phyloP scores from a whole-genome alignment of 495 filamentous ascomycete genomes.

The Cercophora sp. region DNA sequence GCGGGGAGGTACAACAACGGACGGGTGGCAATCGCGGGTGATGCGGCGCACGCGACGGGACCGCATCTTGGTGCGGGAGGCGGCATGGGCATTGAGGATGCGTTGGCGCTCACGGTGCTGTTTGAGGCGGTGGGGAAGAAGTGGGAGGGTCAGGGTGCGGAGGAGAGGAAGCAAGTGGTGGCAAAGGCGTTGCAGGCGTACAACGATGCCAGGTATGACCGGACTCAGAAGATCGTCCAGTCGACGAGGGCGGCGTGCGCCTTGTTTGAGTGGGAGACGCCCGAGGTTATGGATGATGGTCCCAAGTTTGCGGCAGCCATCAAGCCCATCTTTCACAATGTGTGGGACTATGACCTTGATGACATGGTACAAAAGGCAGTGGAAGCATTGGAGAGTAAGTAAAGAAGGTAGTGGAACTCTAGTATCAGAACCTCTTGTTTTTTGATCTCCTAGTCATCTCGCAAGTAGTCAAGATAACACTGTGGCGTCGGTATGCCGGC shows the following conservation, averaged over 20 bases:
- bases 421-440: too few relatives aligned
- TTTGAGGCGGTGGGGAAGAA: too few relatives aligned
- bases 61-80: constrained; percentile 54
- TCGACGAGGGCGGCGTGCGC: constrained; percentile 34
- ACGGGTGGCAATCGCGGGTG: constrained; percentile 45
- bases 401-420: too few relatives aligned
- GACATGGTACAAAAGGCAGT: constrained; percentile 27
- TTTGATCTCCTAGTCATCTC: too few relatives aligned
- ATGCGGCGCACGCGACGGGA: constrained; percentile 38
- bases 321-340: constrained; percentile 25
- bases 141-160: constrained; percentile 10
- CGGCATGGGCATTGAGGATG: constrained; percentile 54
- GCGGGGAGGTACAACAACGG: constrained; percentile 36
- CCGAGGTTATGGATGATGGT: constrained; percentile 24
- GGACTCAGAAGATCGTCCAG: constrained; percentile 35
- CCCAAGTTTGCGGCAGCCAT: constrained; percentile 30
- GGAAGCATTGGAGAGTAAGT: background rate
- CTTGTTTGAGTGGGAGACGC: constrained; percentile 39
- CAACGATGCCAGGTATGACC: constrained; percentile 31
- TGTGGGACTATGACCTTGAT: constrained; percentile 40
- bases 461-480: too few relatives aligned
- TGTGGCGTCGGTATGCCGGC: too few relatives aligned
- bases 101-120: constrained; percentile 38
- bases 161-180: constrained; percentile 10
- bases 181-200: constrained; percentile 34